phyloP scores from a whole-genome alignment of 148 eudicot species.

The Heliamphora exappendiculata region DNA sequence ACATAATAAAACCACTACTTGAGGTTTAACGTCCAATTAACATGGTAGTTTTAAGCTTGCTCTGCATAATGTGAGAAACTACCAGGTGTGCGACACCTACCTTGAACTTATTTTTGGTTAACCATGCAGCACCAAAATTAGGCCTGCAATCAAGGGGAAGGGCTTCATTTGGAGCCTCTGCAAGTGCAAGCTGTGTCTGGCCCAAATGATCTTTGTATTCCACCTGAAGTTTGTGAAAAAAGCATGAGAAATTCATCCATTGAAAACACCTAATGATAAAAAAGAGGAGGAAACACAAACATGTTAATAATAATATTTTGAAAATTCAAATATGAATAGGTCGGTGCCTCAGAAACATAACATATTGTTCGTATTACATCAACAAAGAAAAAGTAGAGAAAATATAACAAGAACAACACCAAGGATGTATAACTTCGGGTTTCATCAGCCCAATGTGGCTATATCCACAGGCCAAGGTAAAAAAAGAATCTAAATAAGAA shows the following conservation, averaged over 20 bases:
- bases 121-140: slow-evolving; percentile 71
- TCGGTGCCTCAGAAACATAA: neutral
- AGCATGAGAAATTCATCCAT: too few relatives aligned
- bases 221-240: slow-evolving; percentile 38
- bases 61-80: neutral
- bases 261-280: too few relatives aligned
- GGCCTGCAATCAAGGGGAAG: slow-evolving; percentile 92
- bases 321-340: neutral
- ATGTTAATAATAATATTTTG: too few relatives aligned
- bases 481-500: too few relatives aligned
- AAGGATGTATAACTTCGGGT: neutral
- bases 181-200: slow-evolving; percentile 51
- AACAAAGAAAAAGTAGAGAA: neutral
- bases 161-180: slow-evolving; percentile 93
- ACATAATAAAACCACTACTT: neutral
- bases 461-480: too few relatives aligned
- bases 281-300: too few relatives aligned
- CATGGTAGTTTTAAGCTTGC: neutral
- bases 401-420: neutral
- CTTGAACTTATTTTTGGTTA: slow-evolving; percentile 61
- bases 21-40: neutral
- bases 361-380: neutral
- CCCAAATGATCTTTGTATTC: slow-evolving; percentile 87
- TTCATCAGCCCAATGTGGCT: too few relatives aligned
- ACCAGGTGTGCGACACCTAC: slow-evolving; percentile 25